phyloP scores from a whole-genome alignment of 2,329 filamentous ascomycete species.

The Fusarium subtropicale region DNA sequence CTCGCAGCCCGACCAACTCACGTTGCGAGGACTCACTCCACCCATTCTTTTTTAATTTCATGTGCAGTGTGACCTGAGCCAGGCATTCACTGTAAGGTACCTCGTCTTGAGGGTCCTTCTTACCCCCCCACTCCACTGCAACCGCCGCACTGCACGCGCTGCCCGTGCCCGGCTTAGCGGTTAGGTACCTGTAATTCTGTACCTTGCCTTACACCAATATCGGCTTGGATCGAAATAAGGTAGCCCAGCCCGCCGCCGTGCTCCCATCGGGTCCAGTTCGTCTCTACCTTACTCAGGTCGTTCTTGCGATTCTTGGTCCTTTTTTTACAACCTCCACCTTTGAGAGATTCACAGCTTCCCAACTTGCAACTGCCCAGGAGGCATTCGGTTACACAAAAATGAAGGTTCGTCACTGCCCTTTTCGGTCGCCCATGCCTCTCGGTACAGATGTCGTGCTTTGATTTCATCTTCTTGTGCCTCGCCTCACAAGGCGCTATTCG shows the following conservation, averaged over 20 bases:
- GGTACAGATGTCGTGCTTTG: conserved; percentile 15
- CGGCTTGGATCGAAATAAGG: conserved; percentile 43
- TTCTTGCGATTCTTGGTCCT: conserved; percentile 34
- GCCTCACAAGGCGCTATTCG: conserved; percentile 20
- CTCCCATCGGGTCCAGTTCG: conserved; percentile 7
- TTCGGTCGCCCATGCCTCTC: conserved; percentile 30
- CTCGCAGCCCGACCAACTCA: conserved; percentile 5
- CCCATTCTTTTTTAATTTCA: not conserved
- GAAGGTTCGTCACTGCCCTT: conserved; percentile 51
- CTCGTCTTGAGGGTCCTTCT: conserved; percentile 24
- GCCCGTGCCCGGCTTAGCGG: conserved; percentile 31
- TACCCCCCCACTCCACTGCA: conserved; percentile 30
- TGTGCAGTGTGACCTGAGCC: conserved; percentile 3
- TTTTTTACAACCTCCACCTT: conserved; percentile 40
- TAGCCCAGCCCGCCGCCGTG: conserved; percentile 35
- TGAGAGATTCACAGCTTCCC: conserved; percentile 42
- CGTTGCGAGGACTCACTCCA: not conserved
- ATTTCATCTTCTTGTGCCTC: conserved; percentile 18
- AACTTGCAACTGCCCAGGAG: conserved; percentile 47
- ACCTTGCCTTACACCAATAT: conserved; percentile 22
- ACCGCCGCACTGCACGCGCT: conserved; percentile 22
- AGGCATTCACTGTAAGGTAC: conserved; percentile 40
- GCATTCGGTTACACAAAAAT: conserved; percentile 52
- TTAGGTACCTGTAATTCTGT: conserved; percentile 18
- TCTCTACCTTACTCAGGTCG: conserved; percentile 8